These are phyloP conservation scores for Claviceps maximensis DNA, from an alignment of 2,329 filamentous ascomycete species.

Conservation along the genomic window DNA sequence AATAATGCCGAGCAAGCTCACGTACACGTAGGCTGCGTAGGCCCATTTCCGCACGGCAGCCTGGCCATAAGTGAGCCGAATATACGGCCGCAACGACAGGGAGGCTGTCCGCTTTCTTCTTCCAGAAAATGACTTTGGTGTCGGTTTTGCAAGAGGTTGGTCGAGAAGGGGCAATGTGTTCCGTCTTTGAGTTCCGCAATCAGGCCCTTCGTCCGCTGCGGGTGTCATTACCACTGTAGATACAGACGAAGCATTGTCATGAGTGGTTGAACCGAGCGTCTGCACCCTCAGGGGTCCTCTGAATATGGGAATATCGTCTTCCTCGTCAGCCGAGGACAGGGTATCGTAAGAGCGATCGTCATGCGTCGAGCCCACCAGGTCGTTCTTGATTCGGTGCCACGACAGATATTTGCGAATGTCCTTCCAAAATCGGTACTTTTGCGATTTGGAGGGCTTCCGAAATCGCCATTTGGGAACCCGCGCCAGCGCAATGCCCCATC, in stretches of 20 bases:
- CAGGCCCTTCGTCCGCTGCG: not conserved
- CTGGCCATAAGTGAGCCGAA: constrained; percentile 68
- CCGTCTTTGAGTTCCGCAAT: constrained; percentile 23
- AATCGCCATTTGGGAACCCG: constrained; percentile 89
- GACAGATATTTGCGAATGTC: constrained; percentile 27
- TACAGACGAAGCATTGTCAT: not conserved
- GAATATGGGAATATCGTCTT: constrained; percentile 11
- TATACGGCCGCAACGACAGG: constrained; percentile 55
- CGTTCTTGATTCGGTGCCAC: constrained; percentile 33
- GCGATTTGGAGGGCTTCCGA: constrained; percentile 35
- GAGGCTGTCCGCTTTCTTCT: constrained; percentile 53
- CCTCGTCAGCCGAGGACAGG: constrained; percentile 19
- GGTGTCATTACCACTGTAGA: not conserved
- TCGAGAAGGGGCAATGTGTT: constrained; percentile 40
- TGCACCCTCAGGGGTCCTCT: constrained; percentile 15
- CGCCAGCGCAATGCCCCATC: constrained; percentile 74
- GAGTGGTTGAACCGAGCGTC: constrained; percentile 15
- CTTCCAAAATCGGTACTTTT: constrained; percentile 24
- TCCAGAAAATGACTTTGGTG: constrained; percentile 46
- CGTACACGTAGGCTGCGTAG: constrained; percentile 71
- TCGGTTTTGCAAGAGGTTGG: constrained; percentile 22
- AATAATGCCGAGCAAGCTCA: constrained; percentile 50
- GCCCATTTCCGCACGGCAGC: constrained; percentile 66
- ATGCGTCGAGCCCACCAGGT: constrained; percentile 18
- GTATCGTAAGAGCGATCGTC: constrained; percentile 21